Evolutionary conservation across 1,284 basidiomycete species (phyloP), one percentile per base, ranked within the genome.

Genomic region (Hypsizygus ulmarius): DNA sequence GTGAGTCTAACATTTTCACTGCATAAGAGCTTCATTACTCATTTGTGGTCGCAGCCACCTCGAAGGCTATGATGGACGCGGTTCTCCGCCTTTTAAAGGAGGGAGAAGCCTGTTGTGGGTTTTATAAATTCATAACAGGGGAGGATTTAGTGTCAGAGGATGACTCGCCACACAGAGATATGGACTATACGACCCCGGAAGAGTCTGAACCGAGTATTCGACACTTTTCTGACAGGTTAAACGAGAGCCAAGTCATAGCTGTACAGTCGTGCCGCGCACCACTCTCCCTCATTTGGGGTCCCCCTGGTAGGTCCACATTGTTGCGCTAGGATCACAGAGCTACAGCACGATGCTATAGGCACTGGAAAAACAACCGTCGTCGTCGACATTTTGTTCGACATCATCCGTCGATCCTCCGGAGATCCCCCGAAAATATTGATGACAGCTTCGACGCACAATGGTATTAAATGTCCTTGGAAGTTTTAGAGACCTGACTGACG

Each of bases 321-420:
- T 29, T 8, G 5, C 10, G 9, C 25, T 12, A 10, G 3, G 30
- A n/a, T 12, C 10, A 8, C 25, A 27, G 33, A 7, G 45, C 4
- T 37, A 36, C 21, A 39, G 2, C 44, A 9, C 7, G 21, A 25
- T 25, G 4, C 8, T 33, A 19, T 40, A 83, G 82, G 82, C 0
- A 85, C 82, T 0, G 82, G 83, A 28, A 86, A 85, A 62, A 84
- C 82, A 0, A 84, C 81, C 0, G 82, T 84, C 0, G 79, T 84
- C 1, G 73, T 84, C 1, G 72, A 80, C 49, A 81, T 84, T 35
- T 68, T 84, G 10, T 64, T 66, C 11, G 68, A 67, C 27, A 69
- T 81, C 27, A 51, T 84, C 36, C 58, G 62, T 28, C 63, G 62
- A 18, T 45, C 49, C 39, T 32, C 28, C 6, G 55, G 64, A 5